These are phyloP conservation scores for Termitomyces sp. DNA, from an alignment of 768 basidiomycete genomes.

Conservation along the genomic window DNA sequence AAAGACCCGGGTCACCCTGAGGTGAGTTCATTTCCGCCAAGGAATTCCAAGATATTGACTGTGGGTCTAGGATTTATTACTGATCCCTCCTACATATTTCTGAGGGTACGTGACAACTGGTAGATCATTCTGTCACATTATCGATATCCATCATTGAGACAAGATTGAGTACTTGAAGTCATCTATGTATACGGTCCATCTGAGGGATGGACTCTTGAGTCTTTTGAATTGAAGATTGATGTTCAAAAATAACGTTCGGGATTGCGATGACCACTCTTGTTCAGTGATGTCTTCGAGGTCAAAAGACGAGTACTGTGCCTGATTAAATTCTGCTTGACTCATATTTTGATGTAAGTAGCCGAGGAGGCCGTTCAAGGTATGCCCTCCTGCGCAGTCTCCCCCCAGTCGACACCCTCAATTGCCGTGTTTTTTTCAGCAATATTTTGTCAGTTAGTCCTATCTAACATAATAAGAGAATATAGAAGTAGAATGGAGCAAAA, in stretches of 20 bases:
- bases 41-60: not conserved
- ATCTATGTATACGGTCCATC: not conserved
- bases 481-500: no score
- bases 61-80: not conserved
- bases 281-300: not conserved
- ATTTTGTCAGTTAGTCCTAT: no score
- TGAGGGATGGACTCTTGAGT: not conserved
- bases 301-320: constrained; percentile 3
- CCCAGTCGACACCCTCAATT: no score
- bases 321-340: constrained; percentile 9
- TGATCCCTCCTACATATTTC: not conserved
- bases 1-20: constrained; percentile 20
- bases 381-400: no score
- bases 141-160: not conserved
- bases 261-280: no score
- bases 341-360: not conserved
- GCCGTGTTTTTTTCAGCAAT: no score
- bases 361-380: no score
- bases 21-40: not conserved
- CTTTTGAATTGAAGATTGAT: not conserved
- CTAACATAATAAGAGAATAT: no score
- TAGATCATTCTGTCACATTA: not conserved
- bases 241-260: no score
- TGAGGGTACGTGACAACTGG: not conserved
- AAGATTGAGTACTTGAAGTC: not conserved